phyloP scores from a whole-genome alignment of 345 rosid genomes.

The Ailanthus altissimus region DNA sequence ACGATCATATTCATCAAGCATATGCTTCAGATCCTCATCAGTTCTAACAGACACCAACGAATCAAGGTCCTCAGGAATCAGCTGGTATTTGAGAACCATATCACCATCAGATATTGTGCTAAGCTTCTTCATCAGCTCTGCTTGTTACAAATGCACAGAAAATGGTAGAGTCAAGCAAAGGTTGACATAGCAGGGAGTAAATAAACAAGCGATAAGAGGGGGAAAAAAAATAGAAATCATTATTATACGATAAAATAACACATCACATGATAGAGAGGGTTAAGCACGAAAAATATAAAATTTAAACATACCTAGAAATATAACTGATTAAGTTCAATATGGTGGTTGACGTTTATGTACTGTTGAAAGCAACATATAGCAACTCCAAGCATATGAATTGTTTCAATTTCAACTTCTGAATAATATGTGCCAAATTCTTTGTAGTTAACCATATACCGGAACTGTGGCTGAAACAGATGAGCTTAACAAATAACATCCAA shows the following conservation, averaged over 20 bases:
- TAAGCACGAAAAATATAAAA: too few relatives aligned
- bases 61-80: conserved; percentile 74
- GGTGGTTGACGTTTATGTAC: too few relatives aligned
- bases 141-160: not conserved
- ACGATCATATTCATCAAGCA: conserved; percentile 73
- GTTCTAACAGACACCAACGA: conserved; percentile 69
- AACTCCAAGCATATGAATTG: too few relatives aligned
- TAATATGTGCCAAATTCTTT: too few relatives aligned
- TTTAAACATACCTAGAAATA: too few relatives aligned
- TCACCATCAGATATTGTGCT: conserved; percentile 49
- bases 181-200: not conserved
- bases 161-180: not conserved
- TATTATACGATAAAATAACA: not conserved
- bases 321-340: too few relatives aligned
- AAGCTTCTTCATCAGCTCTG: conserved; percentile 83
- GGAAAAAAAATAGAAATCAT: not conserved
- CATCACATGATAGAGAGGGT: not conserved
- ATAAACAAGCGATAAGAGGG: too few relatives aligned
- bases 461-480: too few relatives aligned
- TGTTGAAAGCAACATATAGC: too few relatives aligned
- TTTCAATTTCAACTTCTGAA: too few relatives aligned
- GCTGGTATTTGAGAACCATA: conserved; percentile 66
- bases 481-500: too few relatives aligned
- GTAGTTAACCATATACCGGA: too few relatives aligned
- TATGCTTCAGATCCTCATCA: conserved; percentile 77